A percentile compares a stretch with the other conserved stretches of the same genome.
phyloP scores from a whole-genome alignment of 208 protist genomes.

The Balamuthia mandrillaris region DNA sequence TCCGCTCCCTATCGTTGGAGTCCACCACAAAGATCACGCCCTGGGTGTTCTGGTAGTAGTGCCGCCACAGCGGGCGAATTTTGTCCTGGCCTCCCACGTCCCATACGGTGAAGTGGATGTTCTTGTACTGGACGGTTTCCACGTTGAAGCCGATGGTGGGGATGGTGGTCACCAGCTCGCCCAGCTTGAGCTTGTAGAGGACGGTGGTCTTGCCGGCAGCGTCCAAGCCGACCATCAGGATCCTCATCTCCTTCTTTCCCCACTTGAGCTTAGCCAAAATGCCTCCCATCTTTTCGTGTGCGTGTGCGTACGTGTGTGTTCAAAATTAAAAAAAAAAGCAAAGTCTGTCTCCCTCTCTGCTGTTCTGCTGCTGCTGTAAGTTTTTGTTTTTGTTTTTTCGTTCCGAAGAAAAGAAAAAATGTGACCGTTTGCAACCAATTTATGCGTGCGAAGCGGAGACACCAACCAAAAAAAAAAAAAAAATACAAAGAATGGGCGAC shows the following conservation, averaged over 20 bases:
- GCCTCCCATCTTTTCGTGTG: no score
- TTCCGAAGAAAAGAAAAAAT: no score
- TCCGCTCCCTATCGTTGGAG: constrained; percentile 76
- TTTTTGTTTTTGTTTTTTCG: no score
- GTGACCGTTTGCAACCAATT: no score
- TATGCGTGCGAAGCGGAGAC: no score
- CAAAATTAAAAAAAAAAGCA: no score
- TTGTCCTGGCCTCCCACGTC: constrained; percentile 15
- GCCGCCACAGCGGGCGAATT: constrained; percentile 74
- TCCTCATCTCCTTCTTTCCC: constrained; percentile 91
- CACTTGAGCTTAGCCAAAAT: no score
- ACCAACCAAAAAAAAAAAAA: no score
- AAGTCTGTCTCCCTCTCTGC: no score
- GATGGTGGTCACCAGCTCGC: constrained; percentile 60
- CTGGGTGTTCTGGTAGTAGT: constrained; percentile 83
- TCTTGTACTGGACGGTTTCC: constrained; percentile 90
- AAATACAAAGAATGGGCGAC: no score
- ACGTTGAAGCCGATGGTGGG: constrained; percentile 66
- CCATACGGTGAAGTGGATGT: constrained; percentile 92
- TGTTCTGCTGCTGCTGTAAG: no score
- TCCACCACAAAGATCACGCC: constrained; percentile 85
- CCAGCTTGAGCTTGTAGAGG: constrained; percentile 63
- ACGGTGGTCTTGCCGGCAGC: constrained; percentile 95
- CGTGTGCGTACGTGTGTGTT: no score
- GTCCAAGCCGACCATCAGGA: constrained; percentile 97